A percentile compares a stretch with the other conserved stretches of the same genome.
phyloP scores from a whole-genome alignment of 2,329 filamentous ascomycete genomes.

The Neodidymelliopsis sp. region DNA sequence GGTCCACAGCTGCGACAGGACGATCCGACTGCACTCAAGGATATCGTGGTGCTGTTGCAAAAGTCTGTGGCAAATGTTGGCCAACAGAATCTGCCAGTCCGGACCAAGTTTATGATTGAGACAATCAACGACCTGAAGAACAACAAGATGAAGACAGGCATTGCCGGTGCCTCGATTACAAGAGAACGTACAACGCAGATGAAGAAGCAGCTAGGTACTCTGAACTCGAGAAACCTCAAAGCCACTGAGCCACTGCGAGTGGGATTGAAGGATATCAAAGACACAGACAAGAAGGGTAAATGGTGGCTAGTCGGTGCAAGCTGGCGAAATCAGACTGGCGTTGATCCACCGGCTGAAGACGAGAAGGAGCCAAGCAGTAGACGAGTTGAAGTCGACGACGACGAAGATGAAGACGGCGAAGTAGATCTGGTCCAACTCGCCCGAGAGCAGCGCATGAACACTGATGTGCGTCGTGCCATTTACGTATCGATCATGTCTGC shows the following conservation, averaged over 20 bases:
- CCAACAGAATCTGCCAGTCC: constrained; percentile 76
- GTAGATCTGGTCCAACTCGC: constrained; percentile 78
- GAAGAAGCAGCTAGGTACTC: constrained; percentile 82
- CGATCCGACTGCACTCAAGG: constrained; percentile 85
- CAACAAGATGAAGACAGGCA: constrained; percentile 82
- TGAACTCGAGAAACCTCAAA: constrained; percentile 74
- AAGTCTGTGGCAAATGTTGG: constrained; percentile 73
- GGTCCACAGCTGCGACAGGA: constrained; percentile 87
- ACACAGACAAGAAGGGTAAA: constrained; percentile 86
- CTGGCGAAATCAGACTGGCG: constrained; percentile 64
- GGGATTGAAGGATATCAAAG: constrained; percentile 79
- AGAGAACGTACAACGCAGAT: constrained; percentile 86
- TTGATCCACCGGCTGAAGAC: constrained; percentile 49
- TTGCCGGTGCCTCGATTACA: constrained; percentile 72
- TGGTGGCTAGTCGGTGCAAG: constrained; percentile 99
- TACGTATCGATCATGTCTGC: constrained; percentile 91
- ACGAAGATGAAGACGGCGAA: constrained; percentile 42
- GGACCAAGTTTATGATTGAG: constrained; percentile 97
- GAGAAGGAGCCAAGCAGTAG: constrained; percentile 35
- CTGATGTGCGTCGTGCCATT: constrained; percentile 84
- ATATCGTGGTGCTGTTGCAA: constrained; percentile 82
- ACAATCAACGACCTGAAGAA: constrained; percentile 95
- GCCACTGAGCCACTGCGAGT: constrained; percentile 83
- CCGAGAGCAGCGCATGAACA: constrained; percentile 83
- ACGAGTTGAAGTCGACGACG: constrained; percentile 11